These are phyloP conservation scores for Avena atlantica DNA, from an alignment of 176 grass and related monocot genomes.

Conservation along the genomic window DNA sequence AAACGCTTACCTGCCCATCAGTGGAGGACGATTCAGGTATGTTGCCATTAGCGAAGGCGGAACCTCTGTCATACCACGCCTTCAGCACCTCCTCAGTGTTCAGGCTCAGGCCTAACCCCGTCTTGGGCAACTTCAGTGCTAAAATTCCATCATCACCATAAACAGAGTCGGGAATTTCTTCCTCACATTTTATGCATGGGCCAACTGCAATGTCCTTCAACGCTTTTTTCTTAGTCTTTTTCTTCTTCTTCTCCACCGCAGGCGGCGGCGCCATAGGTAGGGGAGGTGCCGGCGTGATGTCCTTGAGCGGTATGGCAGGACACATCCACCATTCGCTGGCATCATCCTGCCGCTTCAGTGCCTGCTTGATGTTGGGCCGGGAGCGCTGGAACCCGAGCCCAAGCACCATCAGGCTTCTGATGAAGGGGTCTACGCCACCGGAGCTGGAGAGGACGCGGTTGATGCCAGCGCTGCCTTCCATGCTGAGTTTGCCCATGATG, in stretches of 20 bases:
- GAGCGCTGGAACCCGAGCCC: conserved; percentile 44
- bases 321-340: conserved; percentile 75
- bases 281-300: conserved; percentile 37
- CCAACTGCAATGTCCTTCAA: conserved; percentile 25
- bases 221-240: conserved; percentile 46
- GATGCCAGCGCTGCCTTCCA: conserved; percentile 18
- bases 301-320: conserved; percentile 68
- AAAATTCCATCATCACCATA: conserved; percentile 20
- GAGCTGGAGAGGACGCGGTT: conserved; percentile 29
- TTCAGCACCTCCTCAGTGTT: conserved; percentile 73
- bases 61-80: conserved; percentile 67
- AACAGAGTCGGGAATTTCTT: conserved; percentile 18
- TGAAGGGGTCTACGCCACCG: conserved; percentile 42
- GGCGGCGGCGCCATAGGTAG: neutral
- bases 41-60: conserved; percentile 51
- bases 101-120: conserved; percentile 76
- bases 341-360: conserved; percentile 58
- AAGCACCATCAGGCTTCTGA: conserved; percentile 71
- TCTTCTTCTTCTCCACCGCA: conserved; percentile 63
- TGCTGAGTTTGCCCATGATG: conserved; percentile 83
- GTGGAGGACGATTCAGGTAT: conserved; percentile 51
- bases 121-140: conserved; percentile 20
- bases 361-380: conserved; percentile 47
- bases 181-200: conserved; percentile 8
- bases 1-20: conserved; percentile 63